phyloP scores from a whole-genome alignment of 2,329 filamentous ascomycete genomes.

The Neocucurbitaria cava region DNA sequence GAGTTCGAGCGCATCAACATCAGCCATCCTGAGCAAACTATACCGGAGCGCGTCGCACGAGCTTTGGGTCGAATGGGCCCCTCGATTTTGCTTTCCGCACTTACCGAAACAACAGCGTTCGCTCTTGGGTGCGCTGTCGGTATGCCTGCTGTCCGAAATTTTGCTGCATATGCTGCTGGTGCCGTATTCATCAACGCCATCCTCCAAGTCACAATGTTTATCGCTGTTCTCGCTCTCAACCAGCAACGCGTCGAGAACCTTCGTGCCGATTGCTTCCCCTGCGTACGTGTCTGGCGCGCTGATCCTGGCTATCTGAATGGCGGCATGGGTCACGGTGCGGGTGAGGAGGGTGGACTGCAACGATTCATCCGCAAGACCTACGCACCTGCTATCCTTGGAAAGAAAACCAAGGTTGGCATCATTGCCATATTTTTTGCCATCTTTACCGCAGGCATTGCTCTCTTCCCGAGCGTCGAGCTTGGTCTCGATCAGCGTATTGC shows the following conservation, averaged over 20 bases:
- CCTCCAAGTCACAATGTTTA: conserved; percentile 96
- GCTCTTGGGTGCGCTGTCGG: conserved; percentile 91
- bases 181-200: conserved; percentile 97
- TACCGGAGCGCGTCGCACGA: conserved; percentile 84
- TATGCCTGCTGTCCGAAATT: conserved; percentile 98
- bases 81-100: conserved; percentile 92
- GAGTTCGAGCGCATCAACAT: conserved; percentile 96
- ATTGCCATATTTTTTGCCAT: conserved; percentile 84
- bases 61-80: conserved; percentile 96
- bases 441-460: conserved; percentile 82
- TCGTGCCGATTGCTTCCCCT: conserved; percentile 91
- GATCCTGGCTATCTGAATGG: conserved; percentile 70
- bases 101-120: conserved; percentile 93
- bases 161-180: conserved; percentile 93
- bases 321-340: conserved; percentile 72
- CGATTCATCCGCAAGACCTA: conserved; percentile 90
- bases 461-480: conserved; percentile 83
- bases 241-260: conserved; percentile 88
- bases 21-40: conserved; percentile 85
- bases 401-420: conserved; percentile 78
- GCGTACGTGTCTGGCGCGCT: conserved; percentile 79
- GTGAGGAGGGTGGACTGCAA: conserved; percentile 84
- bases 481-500: conserved; percentile 95
- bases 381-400: conserved; percentile 80
- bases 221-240: conserved; percentile 89